Evolutionary conservation across 108 stramenopile genomes (phyloP).

Genomic region (Epithemia pelagica): DNA sequence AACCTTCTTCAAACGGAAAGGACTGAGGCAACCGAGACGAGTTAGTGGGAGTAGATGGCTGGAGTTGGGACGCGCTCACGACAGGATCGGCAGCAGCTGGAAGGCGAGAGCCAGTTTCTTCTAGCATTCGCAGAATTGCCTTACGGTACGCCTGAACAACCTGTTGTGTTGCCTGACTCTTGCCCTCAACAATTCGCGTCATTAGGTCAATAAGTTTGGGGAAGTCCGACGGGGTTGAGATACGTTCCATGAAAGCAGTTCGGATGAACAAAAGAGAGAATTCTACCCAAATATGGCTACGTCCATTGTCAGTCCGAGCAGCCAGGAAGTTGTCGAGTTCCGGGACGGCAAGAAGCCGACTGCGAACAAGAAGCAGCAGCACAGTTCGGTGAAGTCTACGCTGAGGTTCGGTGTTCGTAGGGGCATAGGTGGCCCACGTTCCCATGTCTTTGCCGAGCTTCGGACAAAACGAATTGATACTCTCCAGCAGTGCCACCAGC

Average conservation of each 20-base stretch:
- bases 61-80: not conserved
- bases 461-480: slow-evolving; percentile 73
- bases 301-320: slow-evolving; percentile 74
- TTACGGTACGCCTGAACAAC: slow-evolving; percentile 63
- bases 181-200: slow-evolving; percentile 72
- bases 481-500: slow-evolving; percentile 81
- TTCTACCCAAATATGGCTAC: slow-evolving; percentile 85
- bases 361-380: slow-evolving; percentile 81
- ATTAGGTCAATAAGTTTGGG: slow-evolving; percentile 82
- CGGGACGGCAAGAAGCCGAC: slow-evolving; percentile 60
- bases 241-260: slow-evolving; percentile 77
- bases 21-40: slow-evolving; percentile 1
- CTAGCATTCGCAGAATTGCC: slow-evolving; percentile 70
- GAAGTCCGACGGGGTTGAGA: slow-evolving; percentile 64
- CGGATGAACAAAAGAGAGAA: slow-evolving; percentile 84
- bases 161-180: slow-evolving; percentile 58
- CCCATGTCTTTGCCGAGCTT: slow-evolving; percentile 82
- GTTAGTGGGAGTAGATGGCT: slow-evolving; percentile 10
- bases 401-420: slow-evolving; percentile 75
- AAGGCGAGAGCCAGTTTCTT: slow-evolving; percentile 55
- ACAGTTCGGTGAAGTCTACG: slow-evolving; percentile 88
- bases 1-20: slow-evolving; percentile 5
- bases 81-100: not conserved
- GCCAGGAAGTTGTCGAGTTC: slow-evolving; percentile 87
- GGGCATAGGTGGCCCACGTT: slow-evolving; percentile 90